Evolutionary conservation across 176 grass and related monocot genomes (phyloP).

Genomic region (Cocos nucifera): DNA sequence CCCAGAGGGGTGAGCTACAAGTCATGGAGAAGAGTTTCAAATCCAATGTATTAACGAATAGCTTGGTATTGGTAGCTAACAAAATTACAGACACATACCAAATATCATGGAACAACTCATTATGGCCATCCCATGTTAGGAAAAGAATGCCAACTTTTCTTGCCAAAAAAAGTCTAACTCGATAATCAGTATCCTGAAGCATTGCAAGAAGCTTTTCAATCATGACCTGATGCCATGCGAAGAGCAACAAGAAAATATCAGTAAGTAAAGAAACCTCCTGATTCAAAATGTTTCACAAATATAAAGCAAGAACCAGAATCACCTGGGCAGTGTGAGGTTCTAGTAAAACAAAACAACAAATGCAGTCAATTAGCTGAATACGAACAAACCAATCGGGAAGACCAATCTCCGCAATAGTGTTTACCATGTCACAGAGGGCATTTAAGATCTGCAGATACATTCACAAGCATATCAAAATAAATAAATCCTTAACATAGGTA

Average conservation of each 20-base stretch:
- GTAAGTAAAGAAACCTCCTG: neutral
- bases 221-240: conserved; percentile 43
- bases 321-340: conserved; percentile 73
- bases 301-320: neutral
- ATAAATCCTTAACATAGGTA: neutral
- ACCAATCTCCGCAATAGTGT: conserved; percentile 40
- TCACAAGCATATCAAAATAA: conserved; percentile 28
- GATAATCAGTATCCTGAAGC: conserved; percentile 91
- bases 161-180: conserved; percentile 78
- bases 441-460: conserved; percentile 45
- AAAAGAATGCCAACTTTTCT: conserved; percentile 77
- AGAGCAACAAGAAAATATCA: neutral
- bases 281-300: too few relatives aligned
- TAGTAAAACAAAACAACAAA: conserved; percentile 63
- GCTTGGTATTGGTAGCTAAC: too few relatives aligned
- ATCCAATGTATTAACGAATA: too few relatives aligned
- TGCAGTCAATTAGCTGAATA: conserved; percentile 69
- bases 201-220: conserved; percentile 69
- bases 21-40: too few relatives aligned
- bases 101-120: conserved; percentile 81
- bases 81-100: conserved; percentile 29
- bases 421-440: conserved; percentile 46
- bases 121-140: conserved; percentile 91
- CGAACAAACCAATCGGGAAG: conserved; percentile 59
- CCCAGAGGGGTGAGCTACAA: too few relatives aligned